These are phyloP conservation scores for Trichoderma oligosporum DNA, from an alignment of 2,329 filamentous ascomycete genomes.

Conservation along the genomic window DNA sequence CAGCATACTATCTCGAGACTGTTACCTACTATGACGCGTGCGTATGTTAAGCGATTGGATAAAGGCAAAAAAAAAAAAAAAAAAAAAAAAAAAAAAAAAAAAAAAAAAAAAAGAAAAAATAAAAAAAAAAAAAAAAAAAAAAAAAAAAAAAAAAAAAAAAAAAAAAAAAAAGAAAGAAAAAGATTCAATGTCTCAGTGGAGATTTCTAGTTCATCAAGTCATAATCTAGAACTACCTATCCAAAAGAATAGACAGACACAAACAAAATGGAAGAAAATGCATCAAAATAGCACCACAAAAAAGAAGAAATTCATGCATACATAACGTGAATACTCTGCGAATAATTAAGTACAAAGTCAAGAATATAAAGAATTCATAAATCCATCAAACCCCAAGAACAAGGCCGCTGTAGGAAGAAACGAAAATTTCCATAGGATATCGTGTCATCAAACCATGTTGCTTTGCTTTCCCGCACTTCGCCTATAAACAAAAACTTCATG, in stretches of 20 bases:
- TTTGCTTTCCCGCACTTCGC: conserved; percentile 12
- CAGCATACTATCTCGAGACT: no score
- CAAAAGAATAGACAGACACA: conserved; percentile 12
- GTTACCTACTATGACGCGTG: no score
- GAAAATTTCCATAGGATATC: conserved; percentile 10
- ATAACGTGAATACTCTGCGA: background rate
- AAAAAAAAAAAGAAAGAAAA: background rate
- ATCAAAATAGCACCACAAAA: no score
- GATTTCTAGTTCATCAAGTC: conserved; percentile 8
- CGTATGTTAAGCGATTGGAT: no score
- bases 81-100: no score
- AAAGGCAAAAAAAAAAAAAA: no score
- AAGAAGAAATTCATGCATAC: background rate
- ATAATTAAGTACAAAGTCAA: conserved; percentile 4
- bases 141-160: no score
- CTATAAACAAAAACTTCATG: conserved; percentile 8
- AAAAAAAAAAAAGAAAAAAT: no score
- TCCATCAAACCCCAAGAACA: background rate
- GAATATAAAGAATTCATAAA: conserved; percentile 1
- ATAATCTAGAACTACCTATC: background rate
- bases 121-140: no score
- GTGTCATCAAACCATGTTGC: conserved; percentile 17
- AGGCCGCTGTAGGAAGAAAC: background rate
- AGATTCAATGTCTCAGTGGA: background rate
- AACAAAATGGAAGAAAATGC: background rate